Conservation (phyloP, 2,329 filamentous ascomycete species). For the Curvularia eragrostidis region DNA sequence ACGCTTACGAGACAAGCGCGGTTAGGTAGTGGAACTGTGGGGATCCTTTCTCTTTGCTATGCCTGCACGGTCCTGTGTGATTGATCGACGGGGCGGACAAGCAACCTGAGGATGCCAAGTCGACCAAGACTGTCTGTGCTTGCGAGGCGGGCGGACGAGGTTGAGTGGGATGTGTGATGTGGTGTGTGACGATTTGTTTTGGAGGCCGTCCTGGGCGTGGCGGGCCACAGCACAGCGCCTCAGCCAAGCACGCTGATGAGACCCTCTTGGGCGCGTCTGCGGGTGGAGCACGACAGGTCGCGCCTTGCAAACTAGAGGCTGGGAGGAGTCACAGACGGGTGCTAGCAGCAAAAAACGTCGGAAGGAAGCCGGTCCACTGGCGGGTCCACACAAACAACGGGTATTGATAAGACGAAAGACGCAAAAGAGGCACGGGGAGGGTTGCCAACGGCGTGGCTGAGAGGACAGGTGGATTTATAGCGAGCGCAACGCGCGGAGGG, state of each 20-base stretch:
- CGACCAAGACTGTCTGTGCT: conserved; percentile 11
- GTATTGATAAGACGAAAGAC: conserved; percentile 15
- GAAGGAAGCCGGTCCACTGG: conserved; percentile 18
- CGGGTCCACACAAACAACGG: conserved; percentile 20
- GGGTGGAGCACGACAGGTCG: conserved; percentile 12
- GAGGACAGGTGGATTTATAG: conserved; percentile 7
- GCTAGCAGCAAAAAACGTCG: conserved; percentile 16
- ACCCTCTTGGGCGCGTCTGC: conserved; percentile 17
- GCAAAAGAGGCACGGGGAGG: background rate
- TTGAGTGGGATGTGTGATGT: conserved; percentile 10
- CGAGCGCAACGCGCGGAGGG: background rate
- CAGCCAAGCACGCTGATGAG: conserved; percentile 28
- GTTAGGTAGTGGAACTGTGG: conserved; percentile 12
- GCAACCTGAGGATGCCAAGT: conserved; percentile 18
- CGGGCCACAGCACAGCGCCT: conserved; percentile 31
- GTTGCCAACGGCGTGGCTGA: background rate
- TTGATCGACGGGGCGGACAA: conserved; percentile 4
- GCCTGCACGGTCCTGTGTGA: conserved; percentile 14
- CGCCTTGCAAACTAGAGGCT: conserved; percentile 5
- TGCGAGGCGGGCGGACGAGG: conserved; percentile 15
- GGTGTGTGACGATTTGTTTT: conserved; percentile 33
- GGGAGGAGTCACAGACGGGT: conserved; percentile 9
- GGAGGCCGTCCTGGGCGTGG: conserved; percentile 29
- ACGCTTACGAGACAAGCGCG: conserved; percentile 13
- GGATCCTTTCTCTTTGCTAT: conserved; percentile 1